Evolutionary conservation across 371 early-diverging fungal genomes (phyloP).

Genomic region (Sporodiniella umbellata): DNA sequence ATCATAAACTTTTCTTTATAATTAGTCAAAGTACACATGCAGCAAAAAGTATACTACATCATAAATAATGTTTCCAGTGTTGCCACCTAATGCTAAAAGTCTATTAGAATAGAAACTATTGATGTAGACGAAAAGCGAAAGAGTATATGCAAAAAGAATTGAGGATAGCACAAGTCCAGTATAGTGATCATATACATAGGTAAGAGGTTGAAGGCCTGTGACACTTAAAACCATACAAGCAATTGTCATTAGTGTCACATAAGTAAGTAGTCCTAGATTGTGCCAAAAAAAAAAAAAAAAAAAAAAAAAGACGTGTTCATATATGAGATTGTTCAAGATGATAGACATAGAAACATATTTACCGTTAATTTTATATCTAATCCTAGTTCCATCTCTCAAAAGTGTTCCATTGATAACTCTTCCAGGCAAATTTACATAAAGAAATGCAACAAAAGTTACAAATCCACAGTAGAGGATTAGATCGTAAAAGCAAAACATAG

Average conservation of each 20-base stretch:
- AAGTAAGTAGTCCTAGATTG: constrained; percentile 46
- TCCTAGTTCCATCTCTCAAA: constrained; percentile 64
- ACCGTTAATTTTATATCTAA: constrained; percentile 80
- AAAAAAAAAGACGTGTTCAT: too few relatives aligned
- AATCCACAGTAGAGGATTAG: constrained; percentile 63
- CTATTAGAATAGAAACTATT: constrained; percentile 67
- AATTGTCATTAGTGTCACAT: constrained; percentile 55
- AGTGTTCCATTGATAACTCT: constrained; percentile 61
- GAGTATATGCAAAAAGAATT: constrained; percentile 56
- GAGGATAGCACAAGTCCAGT: constrained; percentile 69
- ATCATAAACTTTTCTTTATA: constrained; percentile 58
- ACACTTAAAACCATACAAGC: constrained; percentile 41
- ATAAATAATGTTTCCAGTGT: constrained; percentile 84
- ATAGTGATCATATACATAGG: constrained; percentile 79
- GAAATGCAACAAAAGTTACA: constrained; percentile 62
- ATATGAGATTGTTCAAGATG: too few relatives aligned
- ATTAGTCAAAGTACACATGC: too few relatives aligned
- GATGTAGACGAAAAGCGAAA: constrained; percentile 70
- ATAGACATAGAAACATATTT: constrained; percentile 22
- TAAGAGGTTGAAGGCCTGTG: constrained; percentile 28
- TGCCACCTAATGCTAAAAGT: constrained; percentile 84
- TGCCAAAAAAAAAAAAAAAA: too few relatives aligned
- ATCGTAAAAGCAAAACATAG: constrained; percentile 45
- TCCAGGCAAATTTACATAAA: constrained; percentile 75
- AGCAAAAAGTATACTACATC: constrained; percentile 55